Evolutionary conservation across 805 yeast species (phyloP).

Genomic region (Kodamaea sagamina): DNA sequence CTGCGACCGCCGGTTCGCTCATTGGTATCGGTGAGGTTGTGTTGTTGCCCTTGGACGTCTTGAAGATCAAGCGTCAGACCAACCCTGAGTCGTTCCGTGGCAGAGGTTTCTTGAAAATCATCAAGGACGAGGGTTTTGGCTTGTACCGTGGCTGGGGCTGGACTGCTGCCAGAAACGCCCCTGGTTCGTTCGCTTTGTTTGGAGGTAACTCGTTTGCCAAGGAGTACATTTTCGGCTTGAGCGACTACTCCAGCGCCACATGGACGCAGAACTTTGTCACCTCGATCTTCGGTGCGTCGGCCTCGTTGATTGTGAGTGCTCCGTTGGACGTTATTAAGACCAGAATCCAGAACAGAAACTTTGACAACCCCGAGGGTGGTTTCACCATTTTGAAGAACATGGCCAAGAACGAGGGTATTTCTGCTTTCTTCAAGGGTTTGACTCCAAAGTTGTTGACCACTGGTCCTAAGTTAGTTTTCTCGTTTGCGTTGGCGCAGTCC

Average conservation of each 20-base stretch:
- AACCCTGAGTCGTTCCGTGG: conserved; percentile 99
- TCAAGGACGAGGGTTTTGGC: conserved; percentile 89
- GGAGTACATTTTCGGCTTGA: conserved; percentile 85
- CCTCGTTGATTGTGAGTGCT: conserved; percentile 94
- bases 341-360: conserved; percentile 94
- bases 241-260: conserved; percentile 87
- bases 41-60: conserved; percentile 89
- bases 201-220: conserved; percentile 99
- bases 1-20: conserved; percentile 96
- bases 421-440: conserved; percentile 93
- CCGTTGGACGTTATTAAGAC: conserved; percentile 98
- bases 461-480: conserved; percentile 96
- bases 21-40: conserved; percentile 98
- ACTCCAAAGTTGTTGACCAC: conserved; percentile 96
- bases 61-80: conserved; percentile 98
- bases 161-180: conserved; percentile 99
- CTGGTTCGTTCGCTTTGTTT: conserved; percentile 95
- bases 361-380: conserved; percentile 94
- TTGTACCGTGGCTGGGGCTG: conserved; percentile 99
- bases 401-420: conserved; percentile 84
- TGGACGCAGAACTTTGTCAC: conserved; percentile 95
- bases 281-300: conserved; percentile 94
- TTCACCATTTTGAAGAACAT: conserved; percentile 90
- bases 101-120: conserved; percentile 86
- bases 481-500: conserved; percentile 97